Base-by-base conservation (phyloP, 2,329 filamentous ascomycete genomes). In the Domatiomyces catenatus region DNA sequence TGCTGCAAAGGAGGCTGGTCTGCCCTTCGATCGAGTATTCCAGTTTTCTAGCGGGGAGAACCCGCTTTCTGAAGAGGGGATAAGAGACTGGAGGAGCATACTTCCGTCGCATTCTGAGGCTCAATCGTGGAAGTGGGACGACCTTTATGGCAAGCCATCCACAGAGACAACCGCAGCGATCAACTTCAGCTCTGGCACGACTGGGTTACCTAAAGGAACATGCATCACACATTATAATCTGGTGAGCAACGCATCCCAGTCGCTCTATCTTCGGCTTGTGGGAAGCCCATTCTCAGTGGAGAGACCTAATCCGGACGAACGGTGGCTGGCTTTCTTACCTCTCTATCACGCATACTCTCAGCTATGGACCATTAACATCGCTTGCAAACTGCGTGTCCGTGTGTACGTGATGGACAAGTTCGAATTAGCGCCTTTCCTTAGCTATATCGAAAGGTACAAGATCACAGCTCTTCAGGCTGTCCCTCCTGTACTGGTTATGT, bases 371-470 rank as follows among this genome's bases (percentile, higher is more conserved):
- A 63, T 73, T 54, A 72, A 71, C 51, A 83, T 56, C 76, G 83
- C 61, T 66, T 83, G 0, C 78, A 80, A 1, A 63, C 66, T 81
- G 32, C 81, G 83, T 58, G 76, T 76, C 18, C 68, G 69, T 0
- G 68, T 75, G 2, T 82, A 78, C 67, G 81, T 79, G 76, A 82
- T 83, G 79, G 65, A 70, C 2, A 69, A 67, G 42, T 83, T 82
- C 60, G 71, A 76, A 51, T 76, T 79, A 50, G 61, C 64, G 5
- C 66, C 72, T 42, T 81, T 82, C 60, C 68, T 81, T 48, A 63
- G 65, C 36, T 72, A 77, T 63, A 71, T 69, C 58, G 67, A 69
- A 44, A 67, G 67, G 48, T 73, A 75, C 59, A 63, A 63, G 8
- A 70, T 80, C 54, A 79, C 75, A 0, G 65, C 62, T 46, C 72